Percentiles rank a stretch among this genome's conserved stretches.
Conservation (phyloP, 116 monocot species). For the Thalassia testudinum region DNA sequence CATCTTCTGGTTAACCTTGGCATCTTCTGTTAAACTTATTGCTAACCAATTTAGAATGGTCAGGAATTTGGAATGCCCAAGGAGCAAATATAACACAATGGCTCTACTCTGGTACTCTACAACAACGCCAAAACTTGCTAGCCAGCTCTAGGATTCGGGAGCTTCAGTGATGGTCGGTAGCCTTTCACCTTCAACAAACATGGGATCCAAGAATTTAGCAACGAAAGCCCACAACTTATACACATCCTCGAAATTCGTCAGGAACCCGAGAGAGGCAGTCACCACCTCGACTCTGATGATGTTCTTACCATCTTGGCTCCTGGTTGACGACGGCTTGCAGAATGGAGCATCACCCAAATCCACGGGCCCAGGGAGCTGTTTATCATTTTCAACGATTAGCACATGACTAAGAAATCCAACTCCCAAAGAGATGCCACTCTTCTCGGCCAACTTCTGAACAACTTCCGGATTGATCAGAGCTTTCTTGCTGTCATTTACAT, state of each 20-base stretch:
- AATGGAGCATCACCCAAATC: slow-evolving; percentile 23
- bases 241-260: slow-evolving; percentile 94
- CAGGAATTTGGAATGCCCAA: too few relatives aligned
- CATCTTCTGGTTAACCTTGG: too few relatives aligned
- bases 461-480: slow-evolving; percentile 48
- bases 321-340: slow-evolving; percentile 21
- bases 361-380: slow-evolving; percentile 19
- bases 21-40: too few relatives aligned
- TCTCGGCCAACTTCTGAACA: slow-evolving; percentile 79
- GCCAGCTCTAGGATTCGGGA: too few relatives aligned
- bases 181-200: slow-evolving; percentile 46
- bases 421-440: slow-evolving; percentile 66
- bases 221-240: slow-evolving; percentile 94
- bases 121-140: too few relatives aligned
- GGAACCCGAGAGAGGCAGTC: slow-evolving; percentile 89
- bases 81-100: too few relatives aligned
- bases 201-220: slow-evolving; percentile 76
- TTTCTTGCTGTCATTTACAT: slow-evolving; percentile 31
- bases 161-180: slow-evolving; percentile 2
- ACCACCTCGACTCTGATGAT: slow-evolving; percentile 65
- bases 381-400: slow-evolving; percentile 28
- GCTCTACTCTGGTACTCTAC: too few relatives aligned
- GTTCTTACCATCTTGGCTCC: slow-evolving; percentile 33
- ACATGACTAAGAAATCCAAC: slow-evolving; percentile 88
- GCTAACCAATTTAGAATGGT: too few relatives aligned